These are phyloP conservation scores for Yamadazyma blattariae DNA, from an alignment of 1,139 yeast genomes.

Conservation along the genomic window DNA sequence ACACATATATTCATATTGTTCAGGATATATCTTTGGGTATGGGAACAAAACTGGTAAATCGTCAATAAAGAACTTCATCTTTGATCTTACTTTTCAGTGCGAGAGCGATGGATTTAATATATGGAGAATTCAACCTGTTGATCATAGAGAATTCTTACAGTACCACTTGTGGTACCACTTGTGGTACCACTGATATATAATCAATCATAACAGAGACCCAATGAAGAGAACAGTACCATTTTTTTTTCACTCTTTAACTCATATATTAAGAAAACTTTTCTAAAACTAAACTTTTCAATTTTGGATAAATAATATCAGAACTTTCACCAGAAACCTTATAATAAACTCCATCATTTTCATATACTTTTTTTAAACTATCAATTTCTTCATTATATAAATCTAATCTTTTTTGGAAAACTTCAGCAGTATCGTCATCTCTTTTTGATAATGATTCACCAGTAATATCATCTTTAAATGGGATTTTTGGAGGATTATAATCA, in stretches of 20 bases:
- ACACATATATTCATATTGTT: constrained; percentile 96
- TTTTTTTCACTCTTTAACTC: too few species aligned
- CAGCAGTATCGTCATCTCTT: constrained; percentile 76
- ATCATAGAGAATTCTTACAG: too few species aligned
- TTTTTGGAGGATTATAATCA: constrained; percentile 86
- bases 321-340: constrained; percentile 68
- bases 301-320: constrained; percentile 80
- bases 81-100: background rate
- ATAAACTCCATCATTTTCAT: constrained; percentile 50
- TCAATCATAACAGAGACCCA: too few species aligned
- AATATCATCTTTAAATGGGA: constrained; percentile 75
- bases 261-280: too few species aligned
- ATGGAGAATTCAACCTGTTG: too few species aligned
- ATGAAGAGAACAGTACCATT: too few species aligned
- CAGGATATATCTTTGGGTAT: constrained; percentile 96
- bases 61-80: constrained; percentile 78
- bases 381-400: constrained; percentile 59
- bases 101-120: too few species aligned
- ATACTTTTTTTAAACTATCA: constrained; percentile 63
- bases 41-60: constrained; percentile 95
- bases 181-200: too few species aligned
- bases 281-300: constrained; percentile 44
- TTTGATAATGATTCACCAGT: constrained; percentile 84
- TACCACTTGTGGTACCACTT: too few species aligned
- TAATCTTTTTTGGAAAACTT: constrained; percentile 65